Evolutionary conservation across 805 yeast genomes (phyloP), one percentile per base, ranked within the genome.

Genomic region (Priceomyces carsonii): DNA sequence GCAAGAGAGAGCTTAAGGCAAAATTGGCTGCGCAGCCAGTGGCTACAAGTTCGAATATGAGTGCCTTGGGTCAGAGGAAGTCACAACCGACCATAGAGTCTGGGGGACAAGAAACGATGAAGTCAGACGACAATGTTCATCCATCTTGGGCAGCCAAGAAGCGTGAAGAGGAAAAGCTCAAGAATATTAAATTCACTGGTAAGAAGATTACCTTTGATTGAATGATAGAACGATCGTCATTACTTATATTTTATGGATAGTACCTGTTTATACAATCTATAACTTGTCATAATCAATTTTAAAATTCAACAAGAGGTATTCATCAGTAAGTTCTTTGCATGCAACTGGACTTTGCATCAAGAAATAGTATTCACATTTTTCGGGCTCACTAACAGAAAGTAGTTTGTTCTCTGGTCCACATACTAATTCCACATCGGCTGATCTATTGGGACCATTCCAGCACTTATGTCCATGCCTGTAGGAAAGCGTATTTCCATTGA

Each of bases 81-180:
- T 6, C 26, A 9, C 18, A 16, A 13, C 24, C 12, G 6, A 3
- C 29, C 8, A 5, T 30, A 20, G 33, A 34, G 9, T 29, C 26
- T 9, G 28, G 32, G 28, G 19, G 26, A 16, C 24, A 26, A 9
- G 24, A 33, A 33, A 21, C 42, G 9, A 31, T 54, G 43, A 13
- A 48, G 20, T 39, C 31, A 13, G 30, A 17, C 8, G 15, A 30
- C 8, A 15, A 28, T 20, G 38, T 85, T 45, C 99, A 93, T 75
- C 99, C 99, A n/a, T 93, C 99, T 2, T 93, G 99, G 99, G 82
- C 78, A 49, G 99, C 99, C 15, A 86, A 85, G 66, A 79, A 76
- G 65, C 62, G 75, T 44, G 85, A 80, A 18, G 84, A 85, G 52
- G 85, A 83, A 47, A 76, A 78, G 33, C 57, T 69, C 44, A 76